These are phyloP conservation scores for Starmera quercuum DNA, from an alignment of 805 yeast genomes.

Conservation along the genomic window DNA sequence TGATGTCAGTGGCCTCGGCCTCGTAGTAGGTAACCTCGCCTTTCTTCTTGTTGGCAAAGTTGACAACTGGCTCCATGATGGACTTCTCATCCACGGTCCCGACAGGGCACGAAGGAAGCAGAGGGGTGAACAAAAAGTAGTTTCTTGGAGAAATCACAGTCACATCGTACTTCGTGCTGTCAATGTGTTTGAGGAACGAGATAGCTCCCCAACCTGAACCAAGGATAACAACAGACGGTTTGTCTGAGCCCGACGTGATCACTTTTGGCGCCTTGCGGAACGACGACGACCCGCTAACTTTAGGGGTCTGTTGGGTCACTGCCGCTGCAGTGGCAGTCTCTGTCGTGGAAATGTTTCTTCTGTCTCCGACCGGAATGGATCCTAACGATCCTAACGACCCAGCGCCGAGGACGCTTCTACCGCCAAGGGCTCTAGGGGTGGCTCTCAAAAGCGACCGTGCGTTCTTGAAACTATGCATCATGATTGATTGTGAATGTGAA, in stretches of 20 bases:
- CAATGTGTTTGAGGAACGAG: conserved; percentile 75
- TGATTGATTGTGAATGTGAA: too few relatives aligned
- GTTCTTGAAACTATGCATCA: not conserved
- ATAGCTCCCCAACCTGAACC: conserved; percentile 97
- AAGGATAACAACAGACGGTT: conserved; percentile 49
- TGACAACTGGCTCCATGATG: conserved; percentile 88
- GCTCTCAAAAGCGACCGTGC: not conserved
- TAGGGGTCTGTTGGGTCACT: conserved; percentile 15
- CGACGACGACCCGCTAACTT: conserved; percentile 26
- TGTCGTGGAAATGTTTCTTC: not conserved
- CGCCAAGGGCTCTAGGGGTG: not conserved
- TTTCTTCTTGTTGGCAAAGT: conserved; percentile 69
- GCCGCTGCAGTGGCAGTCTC: conserved; percentile 3
- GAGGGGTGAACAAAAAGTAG: conserved; percentile 89
- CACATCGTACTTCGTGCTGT: conserved; percentile 82
- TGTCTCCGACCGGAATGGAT: too few relatives aligned
- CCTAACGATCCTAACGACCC: too few relatives aligned
- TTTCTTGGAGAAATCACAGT: conserved; percentile 88
- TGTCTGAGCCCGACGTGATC: conserved; percentile 25
- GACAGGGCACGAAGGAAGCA: conserved; percentile 88
- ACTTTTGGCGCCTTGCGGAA: conserved; percentile 32
- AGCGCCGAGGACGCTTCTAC: too few relatives aligned
- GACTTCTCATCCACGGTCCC: conserved; percentile 89
- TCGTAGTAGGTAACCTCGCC: conserved; percentile 81
- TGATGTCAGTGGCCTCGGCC: conserved; percentile 84